A percentile compares a stretch with the other conserved stretches of the same genome.
phyloP scores from a whole-genome alignment of 495 filamentous ascomycete species.

The Neurospora cerealis region DNA sequence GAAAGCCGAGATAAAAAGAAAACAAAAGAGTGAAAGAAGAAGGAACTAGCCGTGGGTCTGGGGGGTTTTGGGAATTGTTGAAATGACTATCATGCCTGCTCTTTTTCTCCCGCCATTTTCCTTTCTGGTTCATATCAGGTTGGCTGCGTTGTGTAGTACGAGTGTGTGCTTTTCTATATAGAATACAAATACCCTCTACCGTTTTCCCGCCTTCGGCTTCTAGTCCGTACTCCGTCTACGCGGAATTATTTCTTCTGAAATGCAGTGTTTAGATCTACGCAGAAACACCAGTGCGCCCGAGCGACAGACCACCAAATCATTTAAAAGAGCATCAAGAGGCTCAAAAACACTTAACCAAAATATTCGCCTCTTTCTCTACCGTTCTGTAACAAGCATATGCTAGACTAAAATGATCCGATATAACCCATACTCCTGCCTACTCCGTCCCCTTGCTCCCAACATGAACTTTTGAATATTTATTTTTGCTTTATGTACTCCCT shows the following conservation, averaged over 20 bases:
- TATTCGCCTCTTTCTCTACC: neutral
- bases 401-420: neutral
- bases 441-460: neutral
- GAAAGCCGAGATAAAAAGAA: neutral
- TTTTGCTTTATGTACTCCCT: neutral
- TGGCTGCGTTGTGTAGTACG: neutral
- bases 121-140: neutral
- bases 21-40: neutral
- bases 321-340: neutral
- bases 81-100: neutral
- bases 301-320: neutral
- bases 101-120: neutral
- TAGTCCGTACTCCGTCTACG: neutral
- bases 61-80: neutral
- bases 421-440: neutral
- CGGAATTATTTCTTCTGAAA: neutral
- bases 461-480: neutral
- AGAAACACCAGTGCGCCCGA: neutral
- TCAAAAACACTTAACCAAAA: neutral
- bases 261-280: neutral
- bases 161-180: neutral
- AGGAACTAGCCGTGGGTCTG: neutral
- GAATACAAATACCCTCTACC: neutral
- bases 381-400: neutral
- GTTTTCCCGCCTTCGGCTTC: neutral